These are phyloP conservation scores for Tuber aestivum DNA, from an alignment of 495 filamentous ascomycete genomes.

Conservation along the genomic window DNA sequence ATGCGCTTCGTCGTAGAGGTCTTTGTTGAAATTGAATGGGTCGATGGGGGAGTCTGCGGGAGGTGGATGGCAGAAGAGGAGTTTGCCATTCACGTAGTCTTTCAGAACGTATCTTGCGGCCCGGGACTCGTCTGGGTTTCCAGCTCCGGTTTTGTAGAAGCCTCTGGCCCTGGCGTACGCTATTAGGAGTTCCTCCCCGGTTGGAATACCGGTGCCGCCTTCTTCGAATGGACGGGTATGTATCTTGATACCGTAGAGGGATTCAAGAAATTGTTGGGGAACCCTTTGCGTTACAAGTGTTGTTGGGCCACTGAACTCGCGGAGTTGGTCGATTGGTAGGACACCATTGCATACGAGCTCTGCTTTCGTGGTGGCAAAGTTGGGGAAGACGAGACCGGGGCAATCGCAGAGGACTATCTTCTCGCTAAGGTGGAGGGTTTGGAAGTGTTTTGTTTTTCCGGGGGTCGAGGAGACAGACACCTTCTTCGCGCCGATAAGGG, in stretches of 20 bases:
- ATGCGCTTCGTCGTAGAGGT: conserved; percentile 74
- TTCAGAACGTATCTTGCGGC: conserved; percentile 88
- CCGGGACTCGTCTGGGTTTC: conserved; percentile 86
- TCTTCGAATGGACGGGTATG: conserved; percentile 75
- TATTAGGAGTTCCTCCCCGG: conserved; percentile 75
- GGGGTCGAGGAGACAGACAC: conserved; percentile 96
- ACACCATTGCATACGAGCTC: conserved; percentile 95
- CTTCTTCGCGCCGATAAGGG: conserved; percentile 94
- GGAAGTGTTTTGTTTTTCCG: conserved; percentile 99
- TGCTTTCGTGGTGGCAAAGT: conserved; percentile 93
- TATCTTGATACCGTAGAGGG: conserved; percentile 89
- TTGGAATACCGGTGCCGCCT: conserved; percentile 85
- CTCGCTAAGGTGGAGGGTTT: conserved; percentile 89
- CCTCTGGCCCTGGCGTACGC: conserved; percentile 86
- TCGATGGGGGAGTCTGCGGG: conserved; percentile 63
- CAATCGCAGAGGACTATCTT: conserved; percentile 94
- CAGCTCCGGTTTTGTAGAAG: conserved; percentile 78
- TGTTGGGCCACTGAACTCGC: conserved; percentile 86
- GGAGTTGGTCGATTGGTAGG: conserved; percentile 92
- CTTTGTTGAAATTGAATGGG: conserved; percentile 70
- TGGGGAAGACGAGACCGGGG: conserved; percentile 96
- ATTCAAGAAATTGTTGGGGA: conserved; percentile 83
- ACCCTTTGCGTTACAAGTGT: conserved; percentile 83
- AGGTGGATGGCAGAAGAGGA: conserved; percentile 86
- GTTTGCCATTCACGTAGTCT: conserved; percentile 94